A percentile compares a stretch with the other conserved stretches of the same genome.
These are phyloP conservation scores for Ilyonectria destructans DNA, from an alignment of 2,329 filamentous ascomycete genomes.

Conservation along the genomic window DNA sequence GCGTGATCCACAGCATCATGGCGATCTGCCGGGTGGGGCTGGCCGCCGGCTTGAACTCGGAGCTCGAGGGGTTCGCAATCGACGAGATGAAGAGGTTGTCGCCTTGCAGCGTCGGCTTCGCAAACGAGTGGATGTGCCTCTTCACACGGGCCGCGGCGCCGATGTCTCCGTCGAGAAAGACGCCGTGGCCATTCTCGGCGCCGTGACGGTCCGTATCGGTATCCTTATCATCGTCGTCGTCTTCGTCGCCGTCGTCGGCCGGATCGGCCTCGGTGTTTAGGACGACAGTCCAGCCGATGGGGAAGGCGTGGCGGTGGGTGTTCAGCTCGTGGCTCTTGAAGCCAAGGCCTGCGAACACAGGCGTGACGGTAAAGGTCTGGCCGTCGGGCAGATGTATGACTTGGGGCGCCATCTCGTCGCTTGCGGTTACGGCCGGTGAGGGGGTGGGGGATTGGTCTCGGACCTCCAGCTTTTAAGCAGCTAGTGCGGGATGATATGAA, in stretches of 20 bases:
- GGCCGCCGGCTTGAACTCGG: constrained; percentile 83
- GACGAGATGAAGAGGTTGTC: constrained; percentile 94
- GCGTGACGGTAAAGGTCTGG: constrained; percentile 84
- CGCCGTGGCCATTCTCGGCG: constrained; percentile 40
- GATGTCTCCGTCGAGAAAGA: constrained; percentile 29
- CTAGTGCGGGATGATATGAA: constrained; percentile 34
- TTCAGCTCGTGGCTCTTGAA: constrained; percentile 89
- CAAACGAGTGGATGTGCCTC: constrained; percentile 65
- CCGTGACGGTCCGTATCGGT: constrained; percentile 31
- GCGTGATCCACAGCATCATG: constrained; percentile 95
- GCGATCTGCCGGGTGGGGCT: constrained; percentile 92
- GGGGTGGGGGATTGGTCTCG: constrained; percentile 41
- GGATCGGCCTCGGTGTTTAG: constrained; percentile 75
- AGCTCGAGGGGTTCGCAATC: constrained; percentile 86
- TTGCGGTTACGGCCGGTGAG: constrained; percentile 30
- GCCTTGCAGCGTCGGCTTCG: constrained; percentile 80
- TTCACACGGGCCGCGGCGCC: constrained; percentile 30
- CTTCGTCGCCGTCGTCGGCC: constrained; percentile 49
- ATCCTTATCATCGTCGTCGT: constrained; percentile 50
- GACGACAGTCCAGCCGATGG: constrained; percentile 91
- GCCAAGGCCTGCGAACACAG: constrained; percentile 91
- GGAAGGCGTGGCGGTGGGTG: constrained; percentile 79
- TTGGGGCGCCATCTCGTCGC: constrained; percentile 55
- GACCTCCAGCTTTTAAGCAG: constrained; percentile 45
- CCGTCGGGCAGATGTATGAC: constrained; percentile 88